Percentiles rank a stretch among this genome's conserved stretches.
These are phyloP conservation scores for Hypoxylon sp. DNA, from an alignment of 2,329 filamentous ascomycete genomes.

Conservation along the genomic window DNA sequence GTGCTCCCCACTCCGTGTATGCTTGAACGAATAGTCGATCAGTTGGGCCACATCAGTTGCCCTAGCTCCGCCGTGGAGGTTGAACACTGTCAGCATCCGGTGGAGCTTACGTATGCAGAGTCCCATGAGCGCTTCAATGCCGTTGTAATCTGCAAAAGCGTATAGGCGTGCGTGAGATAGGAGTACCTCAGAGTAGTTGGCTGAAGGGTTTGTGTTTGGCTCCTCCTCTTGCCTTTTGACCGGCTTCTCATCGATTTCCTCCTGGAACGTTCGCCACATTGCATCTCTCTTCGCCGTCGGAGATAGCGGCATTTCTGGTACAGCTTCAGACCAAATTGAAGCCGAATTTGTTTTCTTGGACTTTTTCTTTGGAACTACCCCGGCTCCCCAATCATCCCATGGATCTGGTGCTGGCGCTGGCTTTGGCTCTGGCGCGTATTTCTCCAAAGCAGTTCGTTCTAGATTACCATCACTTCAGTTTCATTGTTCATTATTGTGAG, in stretches of 20 bases:
- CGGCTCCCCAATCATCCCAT: too few relatives aligned
- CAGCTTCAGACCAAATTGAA: background rate
- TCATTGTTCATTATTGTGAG: background rate
- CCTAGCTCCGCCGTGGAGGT: constrained; percentile 46
- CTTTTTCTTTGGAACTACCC: background rate
- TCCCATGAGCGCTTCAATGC: constrained; percentile 51
- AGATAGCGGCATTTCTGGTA: background rate
- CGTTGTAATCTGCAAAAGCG: constrained; percentile 57
- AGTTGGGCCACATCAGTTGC: constrained; percentile 51
- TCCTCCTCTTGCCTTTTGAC: constrained; percentile 6
- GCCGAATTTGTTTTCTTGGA: background rate
- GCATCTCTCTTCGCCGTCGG: constrained; percentile 13
- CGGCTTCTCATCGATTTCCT: background rate
- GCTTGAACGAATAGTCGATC: constrained; percentile 54
- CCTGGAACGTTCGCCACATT: constrained; percentile 19
- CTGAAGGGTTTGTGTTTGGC: constrained; percentile 7
- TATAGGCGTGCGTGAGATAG: constrained; percentile 57
- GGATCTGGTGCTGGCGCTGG: background rate
- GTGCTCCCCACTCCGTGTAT: constrained; percentile 44
- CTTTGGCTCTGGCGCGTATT: background rate
- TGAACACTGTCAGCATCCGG: constrained; percentile 50
- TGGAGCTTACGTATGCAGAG: constrained; percentile 54
- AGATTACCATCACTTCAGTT: too few relatives aligned
- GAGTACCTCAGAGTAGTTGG: constrained; percentile 50
- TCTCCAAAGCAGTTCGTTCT: too few relatives aligned